These are phyloP conservation scores for Scedosporium dehoogii DNA, from an alignment of 2,329 filamentous ascomycete species.

Conservation along the genomic window DNA sequence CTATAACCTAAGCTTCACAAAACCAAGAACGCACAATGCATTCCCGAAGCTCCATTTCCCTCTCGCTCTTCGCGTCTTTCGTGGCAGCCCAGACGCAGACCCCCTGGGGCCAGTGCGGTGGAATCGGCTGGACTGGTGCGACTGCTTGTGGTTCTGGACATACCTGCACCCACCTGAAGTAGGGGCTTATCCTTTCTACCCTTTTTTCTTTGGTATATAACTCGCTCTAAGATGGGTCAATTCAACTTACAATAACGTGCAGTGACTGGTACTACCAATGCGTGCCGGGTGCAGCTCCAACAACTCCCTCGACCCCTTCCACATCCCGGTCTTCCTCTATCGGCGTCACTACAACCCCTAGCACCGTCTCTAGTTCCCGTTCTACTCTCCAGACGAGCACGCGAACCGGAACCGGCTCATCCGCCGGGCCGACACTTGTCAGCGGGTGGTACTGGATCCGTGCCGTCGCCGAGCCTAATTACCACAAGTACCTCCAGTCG, in stretches of 20 bases:
- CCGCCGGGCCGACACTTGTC: slow-evolving; percentile 28
- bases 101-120: neutral
- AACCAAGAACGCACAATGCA: neutral
- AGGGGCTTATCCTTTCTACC: neutral
- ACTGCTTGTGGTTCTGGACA: neutral
- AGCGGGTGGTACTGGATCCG: slow-evolving; percentile 47
- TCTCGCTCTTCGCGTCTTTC: neutral
- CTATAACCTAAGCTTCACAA: neutral
- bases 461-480: slow-evolving; percentile 46
- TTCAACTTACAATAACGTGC: no score
- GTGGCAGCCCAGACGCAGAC: neutral
- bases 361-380: neutral
- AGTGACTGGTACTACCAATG: slow-evolving; percentile 1
- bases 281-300: neutral
- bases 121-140: neutral
- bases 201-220: no score
- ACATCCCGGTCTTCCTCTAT: neutral
- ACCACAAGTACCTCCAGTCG: slow-evolving; percentile 44
- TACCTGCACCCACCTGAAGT: neutral
- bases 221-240: no score
- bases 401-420: neutral
- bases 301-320: neutral
- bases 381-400: neutral
- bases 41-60: neutral
- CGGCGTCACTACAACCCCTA: neutral